Percentiles rank a stretch among this genome's conserved stretches.
phyloP scores from a whole-genome alignment of 2,329 filamentous ascomycete species.

The Didymella glomerata region DNA sequence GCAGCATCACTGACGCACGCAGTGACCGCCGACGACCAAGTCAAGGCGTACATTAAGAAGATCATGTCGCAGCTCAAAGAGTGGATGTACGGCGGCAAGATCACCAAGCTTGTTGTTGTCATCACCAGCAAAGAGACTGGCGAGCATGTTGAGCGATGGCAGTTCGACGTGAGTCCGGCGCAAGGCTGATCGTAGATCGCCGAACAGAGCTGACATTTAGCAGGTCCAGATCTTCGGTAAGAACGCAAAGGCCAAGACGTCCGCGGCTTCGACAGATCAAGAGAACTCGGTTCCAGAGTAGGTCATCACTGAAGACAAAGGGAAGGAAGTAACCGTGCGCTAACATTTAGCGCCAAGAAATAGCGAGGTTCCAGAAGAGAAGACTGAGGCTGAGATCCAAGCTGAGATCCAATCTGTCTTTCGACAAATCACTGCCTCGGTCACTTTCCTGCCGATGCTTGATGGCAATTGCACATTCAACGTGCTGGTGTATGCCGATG shows the following conservation, averaged over 20 bases:
- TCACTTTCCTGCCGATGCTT: conserved; percentile 94
- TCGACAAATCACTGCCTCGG: conserved; percentile 95
- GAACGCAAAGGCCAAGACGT: conserved; percentile 58
- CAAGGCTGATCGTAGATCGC: conserved; percentile 44
- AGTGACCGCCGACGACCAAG: conserved; percentile 96
- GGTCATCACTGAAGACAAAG: conserved; percentile 28
- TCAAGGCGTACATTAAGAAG: conserved; percentile 98
- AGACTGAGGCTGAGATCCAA: conserved; percentile 93
- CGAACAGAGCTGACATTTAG: conserved; percentile 34
- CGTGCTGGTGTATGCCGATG: conserved; percentile 95
- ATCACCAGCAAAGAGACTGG: conserved; percentile 97
- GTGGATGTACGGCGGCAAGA: conserved; percentile 98
- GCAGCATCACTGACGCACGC: conserved; percentile 31
- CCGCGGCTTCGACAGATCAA: conserved; percentile 66
- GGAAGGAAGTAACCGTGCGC: neutral
- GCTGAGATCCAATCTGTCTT: conserved; percentile 96
- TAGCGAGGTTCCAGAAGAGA: conserved; percentile 63
- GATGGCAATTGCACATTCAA: conserved; percentile 98
- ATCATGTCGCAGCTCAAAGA: conserved; percentile 98
- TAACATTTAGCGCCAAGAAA: conserved; percentile 37
- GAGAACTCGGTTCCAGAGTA: conserved; percentile 72
- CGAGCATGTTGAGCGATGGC: conserved; percentile 95
- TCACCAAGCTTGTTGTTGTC: conserved; percentile 95
- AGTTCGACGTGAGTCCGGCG: conserved; percentile 77
- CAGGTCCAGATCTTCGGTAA: conserved; percentile 67